These are phyloP conservation scores for Termitomyces sp. DNA, from an alignment of 768 basidiomycete genomes.

Conservation along the genomic window DNA sequence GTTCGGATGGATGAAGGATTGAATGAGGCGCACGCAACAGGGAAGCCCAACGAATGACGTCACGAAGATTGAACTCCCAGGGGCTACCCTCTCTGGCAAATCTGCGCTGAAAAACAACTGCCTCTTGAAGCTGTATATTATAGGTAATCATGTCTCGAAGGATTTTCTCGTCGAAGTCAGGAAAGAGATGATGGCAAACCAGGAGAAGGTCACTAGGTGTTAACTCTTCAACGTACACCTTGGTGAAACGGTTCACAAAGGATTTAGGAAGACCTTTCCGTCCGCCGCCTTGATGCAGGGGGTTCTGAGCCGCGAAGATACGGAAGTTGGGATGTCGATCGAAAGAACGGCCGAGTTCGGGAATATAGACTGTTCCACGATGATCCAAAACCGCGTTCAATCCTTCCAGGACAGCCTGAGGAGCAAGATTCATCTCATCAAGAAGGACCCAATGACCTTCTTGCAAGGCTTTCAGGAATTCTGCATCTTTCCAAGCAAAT, in stretches of 20 bases:
- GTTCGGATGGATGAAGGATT: constrained; percentile 48
- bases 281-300: constrained; percentile 91
- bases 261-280: constrained; percentile 97
- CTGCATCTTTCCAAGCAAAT: constrained; percentile 97
- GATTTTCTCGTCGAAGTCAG: constrained; percentile 43
- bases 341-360: constrained; percentile 90
- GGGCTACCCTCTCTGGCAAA: constrained; percentile 83
- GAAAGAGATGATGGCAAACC: constrained; percentile 74
- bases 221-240: constrained; percentile 89
- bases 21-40: constrained; percentile 33
- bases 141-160: constrained; percentile 77
- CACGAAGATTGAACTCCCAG: constrained; percentile 98
- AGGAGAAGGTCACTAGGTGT: constrained; percentile 68
- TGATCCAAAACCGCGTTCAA: constrained; percentile 96
- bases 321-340: constrained; percentile 88
- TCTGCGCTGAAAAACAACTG: constrained; percentile 52
- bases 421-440: constrained; percentile 98
- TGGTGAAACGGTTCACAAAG: constrained; percentile 97
- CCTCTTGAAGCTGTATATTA: constrained; percentile 65
- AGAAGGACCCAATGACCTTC: constrained; percentile 97
- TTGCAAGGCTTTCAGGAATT: constrained; percentile 89
- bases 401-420: constrained; percentile 94
- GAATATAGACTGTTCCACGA: constrained; percentile 90
- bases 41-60: constrained; percentile 84
- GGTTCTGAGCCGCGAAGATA: constrained; percentile 97